phyloP scores from a whole-genome alignment of 1,284 basidiomycete genomes.

The Tilletia horrida region DNA sequence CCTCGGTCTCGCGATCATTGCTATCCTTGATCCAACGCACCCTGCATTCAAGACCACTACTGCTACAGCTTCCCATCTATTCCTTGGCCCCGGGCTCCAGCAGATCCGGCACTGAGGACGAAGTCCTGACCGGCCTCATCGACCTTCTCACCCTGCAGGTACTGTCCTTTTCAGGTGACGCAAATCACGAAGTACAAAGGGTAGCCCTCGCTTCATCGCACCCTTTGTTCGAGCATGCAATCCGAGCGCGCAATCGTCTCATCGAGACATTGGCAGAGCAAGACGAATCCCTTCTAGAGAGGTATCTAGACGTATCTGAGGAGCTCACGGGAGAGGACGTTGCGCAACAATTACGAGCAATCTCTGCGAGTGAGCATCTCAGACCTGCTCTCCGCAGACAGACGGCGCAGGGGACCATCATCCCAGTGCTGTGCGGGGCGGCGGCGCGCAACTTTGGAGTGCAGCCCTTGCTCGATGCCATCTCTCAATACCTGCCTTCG shows the following conservation, averaged over 20 bases:
- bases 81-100: constrained; percentile 65
- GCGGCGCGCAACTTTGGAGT: constrained; percentile 78
- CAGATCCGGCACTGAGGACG: constrained; percentile 68
- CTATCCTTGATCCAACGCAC: constrained; percentile 66
- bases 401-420: constrained; percentile 65
- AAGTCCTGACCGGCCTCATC: constrained; percentile 62
- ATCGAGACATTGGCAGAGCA: constrained; percentile 67
- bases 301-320: constrained; percentile 15
- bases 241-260: constrained; percentile 67
- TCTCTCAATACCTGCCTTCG: constrained; percentile 74
- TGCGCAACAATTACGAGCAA: not conserved
- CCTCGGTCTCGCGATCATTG: constrained; percentile 70
- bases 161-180: constrained; percentile 38
- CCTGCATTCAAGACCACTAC: constrained; percentile 70
- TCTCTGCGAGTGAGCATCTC: constrained; percentile 17
- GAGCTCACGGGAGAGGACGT: not conserved
- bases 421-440: constrained; percentile 79
- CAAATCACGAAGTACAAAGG: constrained; percentile 34
- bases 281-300: constrained; percentile 8
- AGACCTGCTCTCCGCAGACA: constrained; percentile 66
- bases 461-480: constrained; percentile 74
- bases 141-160: constrained; percentile 43
- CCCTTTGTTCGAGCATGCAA: constrained; percentile 62
- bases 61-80: constrained; percentile 69
- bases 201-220: constrained; percentile 47